A percentile compares a stretch with the other conserved stretches of the same genome.
Conservation (phyloP, 2,329 filamentous ascomycete species). For the Diplodia intermedia region DNA sequence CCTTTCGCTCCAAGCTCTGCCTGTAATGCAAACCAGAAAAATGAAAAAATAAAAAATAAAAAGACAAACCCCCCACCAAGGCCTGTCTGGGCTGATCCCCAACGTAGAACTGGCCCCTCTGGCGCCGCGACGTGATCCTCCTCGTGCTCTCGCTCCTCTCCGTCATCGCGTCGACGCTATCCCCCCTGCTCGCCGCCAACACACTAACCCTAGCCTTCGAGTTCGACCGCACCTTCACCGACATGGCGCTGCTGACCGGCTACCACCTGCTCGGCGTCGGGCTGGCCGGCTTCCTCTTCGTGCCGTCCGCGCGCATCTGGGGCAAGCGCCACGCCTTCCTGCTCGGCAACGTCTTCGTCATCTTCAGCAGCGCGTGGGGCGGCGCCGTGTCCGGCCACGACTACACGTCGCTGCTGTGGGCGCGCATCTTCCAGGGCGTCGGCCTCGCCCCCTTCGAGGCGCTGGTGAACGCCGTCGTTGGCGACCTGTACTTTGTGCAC, state of each 20-base stretch:
- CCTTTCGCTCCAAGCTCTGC: not conserved
- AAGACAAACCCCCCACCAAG: not conserved
- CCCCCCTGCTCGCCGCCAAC: slow-evolving; percentile 86
- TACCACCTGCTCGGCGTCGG: slow-evolving; percentile 87
- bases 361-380: slow-evolving; percentile 79
- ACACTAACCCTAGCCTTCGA: slow-evolving; percentile 76
- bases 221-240: slow-evolving; percentile 71
- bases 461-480: slow-evolving; percentile 85
- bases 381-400: slow-evolving; percentile 67
- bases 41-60: not conserved
- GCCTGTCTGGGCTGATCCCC: too few relatives aligned
- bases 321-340: slow-evolving; percentile 91
- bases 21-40: not conserved
- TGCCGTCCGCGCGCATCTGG: slow-evolving; percentile 87
- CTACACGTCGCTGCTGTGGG: slow-evolving; percentile 76
- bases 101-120: slow-evolving; percentile 80
- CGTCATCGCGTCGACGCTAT: slow-evolving; percentile 83
- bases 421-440: slow-evolving; percentile 84
- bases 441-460: slow-evolving; percentile 89
- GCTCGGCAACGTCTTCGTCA: slow-evolving; percentile 74
- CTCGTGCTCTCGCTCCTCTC: slow-evolving; percentile 78
- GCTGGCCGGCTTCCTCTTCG: slow-evolving; percentile 81
- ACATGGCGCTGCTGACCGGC: slow-evolving; percentile 81
- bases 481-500: slow-evolving; percentile 90
- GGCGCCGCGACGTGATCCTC: slow-evolving; percentile 82